A percentile compares a stretch with the other conserved stretches of the same genome.
These are phyloP conservation scores for Ilyonectria sp. DNA, from an alignment of 2,329 filamentous ascomycete genomes.

Conservation along the genomic window DNA sequence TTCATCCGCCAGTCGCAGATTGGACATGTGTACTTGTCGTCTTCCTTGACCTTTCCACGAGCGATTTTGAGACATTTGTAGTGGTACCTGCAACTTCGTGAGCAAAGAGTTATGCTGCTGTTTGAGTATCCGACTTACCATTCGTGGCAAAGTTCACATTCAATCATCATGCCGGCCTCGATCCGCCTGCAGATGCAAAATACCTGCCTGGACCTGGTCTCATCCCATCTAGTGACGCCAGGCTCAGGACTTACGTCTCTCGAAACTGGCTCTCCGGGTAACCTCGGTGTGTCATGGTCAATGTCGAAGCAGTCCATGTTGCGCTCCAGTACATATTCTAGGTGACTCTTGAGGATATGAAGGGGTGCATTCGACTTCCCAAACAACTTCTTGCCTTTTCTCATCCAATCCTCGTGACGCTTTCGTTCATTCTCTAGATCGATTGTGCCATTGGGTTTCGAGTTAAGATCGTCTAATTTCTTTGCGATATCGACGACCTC, in stretches of 20 bases:
- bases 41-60: constrained; percentile 96
- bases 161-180: constrained; percentile 99
- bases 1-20: constrained; percentile 98
- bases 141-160: constrained; percentile 97
- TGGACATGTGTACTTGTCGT: constrained; percentile 97
- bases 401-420: constrained; percentile 99
- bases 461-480: constrained; percentile 89
- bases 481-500: constrained; percentile 95
- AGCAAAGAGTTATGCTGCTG: constrained; percentile 1
- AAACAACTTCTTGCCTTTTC: constrained; percentile 96
- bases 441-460: constrained; percentile 90
- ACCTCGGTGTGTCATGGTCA: constrained; percentile 84
- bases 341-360: constrained; percentile 94
- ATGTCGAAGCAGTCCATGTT: constrained; percentile 95
- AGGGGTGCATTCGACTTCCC: constrained; percentile 97
- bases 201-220: constrained; percentile 80
- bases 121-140: constrained; percentile 73
- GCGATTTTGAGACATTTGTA: constrained; percentile 99
- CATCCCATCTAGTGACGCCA: constrained; percentile 70
- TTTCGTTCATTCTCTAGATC: constrained; percentile 96
- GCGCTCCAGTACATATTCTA: constrained; percentile 92
- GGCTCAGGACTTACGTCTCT: constrained; percentile 78
- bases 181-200: constrained; percentile 96
- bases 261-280: constrained; percentile 93
- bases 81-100: constrained; percentile 79